Evolutionary conservation across 371 early-diverging fungal species (phyloP).

Genomic region (Apophysomyces sp.): DNA sequence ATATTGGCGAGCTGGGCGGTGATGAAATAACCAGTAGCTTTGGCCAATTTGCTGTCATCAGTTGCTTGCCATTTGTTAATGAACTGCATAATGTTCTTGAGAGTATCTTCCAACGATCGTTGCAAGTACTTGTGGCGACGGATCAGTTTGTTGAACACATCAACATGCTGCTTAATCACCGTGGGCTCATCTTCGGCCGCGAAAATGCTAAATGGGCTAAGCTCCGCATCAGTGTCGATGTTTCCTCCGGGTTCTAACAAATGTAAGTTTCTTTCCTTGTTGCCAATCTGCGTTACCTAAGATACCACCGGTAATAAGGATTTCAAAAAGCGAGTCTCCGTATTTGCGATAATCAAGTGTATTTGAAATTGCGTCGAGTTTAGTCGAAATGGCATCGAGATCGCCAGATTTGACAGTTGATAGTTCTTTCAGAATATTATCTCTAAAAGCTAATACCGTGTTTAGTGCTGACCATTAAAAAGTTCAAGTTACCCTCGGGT

Average conservation of each 20-base stretch:
- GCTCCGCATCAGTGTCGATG: constrained; percentile 74
- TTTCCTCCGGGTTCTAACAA: constrained; percentile 87
- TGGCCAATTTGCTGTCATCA: constrained; percentile 79
- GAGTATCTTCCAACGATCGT: constrained; percentile 82
- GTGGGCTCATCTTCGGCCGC: constrained; percentile 67
- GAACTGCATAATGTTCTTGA: constrained; percentile 82
- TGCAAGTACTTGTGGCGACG: constrained; percentile 93
- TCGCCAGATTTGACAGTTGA: constrained; percentile 61
- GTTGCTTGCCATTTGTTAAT: constrained; percentile 82
- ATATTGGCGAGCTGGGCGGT: constrained; percentile 66
- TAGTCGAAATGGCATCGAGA: constrained; percentile 68
- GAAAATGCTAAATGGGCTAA: constrained; percentile 87
- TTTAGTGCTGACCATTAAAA: background rate
- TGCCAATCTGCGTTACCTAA: constrained; percentile 55
- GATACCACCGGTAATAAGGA: constrained; percentile 88
- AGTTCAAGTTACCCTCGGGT: constrained; percentile 62
- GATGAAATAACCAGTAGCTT: constrained; percentile 75
- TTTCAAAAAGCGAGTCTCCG: constrained; percentile 91
- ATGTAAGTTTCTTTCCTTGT: background rate
- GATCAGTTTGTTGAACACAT: constrained; percentile 82
- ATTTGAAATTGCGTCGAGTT: constrained; percentile 81
- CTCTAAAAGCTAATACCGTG: constrained; percentile 62
- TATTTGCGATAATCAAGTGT: constrained; percentile 93
- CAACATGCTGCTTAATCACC: constrained; percentile 74
- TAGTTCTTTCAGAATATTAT: constrained; percentile 68